Base-by-base conservation (phyloP, 805 yeast species). In the Saturnispora dispora region DNA sequence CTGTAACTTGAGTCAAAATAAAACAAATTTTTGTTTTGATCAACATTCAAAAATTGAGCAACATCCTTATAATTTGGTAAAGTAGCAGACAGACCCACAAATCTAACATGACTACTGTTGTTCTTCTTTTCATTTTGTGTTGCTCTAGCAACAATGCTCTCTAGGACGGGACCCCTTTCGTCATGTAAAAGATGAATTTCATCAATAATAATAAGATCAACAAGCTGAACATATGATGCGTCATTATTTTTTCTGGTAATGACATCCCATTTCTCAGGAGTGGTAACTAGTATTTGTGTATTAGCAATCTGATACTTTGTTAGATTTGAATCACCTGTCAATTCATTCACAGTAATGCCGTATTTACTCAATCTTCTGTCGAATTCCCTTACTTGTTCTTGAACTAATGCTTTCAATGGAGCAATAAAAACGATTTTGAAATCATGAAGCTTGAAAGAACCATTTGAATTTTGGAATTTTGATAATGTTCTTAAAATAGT, bases 201-300 rank as follows among this genome's bases (percentile, higher is more conserved):
- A 71, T 91, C 99, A 47, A 93, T 80, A 27, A 91, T 84, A 9
- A 91, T 67, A 22, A 91, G 72, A 40, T 78, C 75, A 1, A 88
- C 93, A 1, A 81, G 68, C 35, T 77, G 73, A 1, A 82, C 77
- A 58, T 82, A 83, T 23, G 84, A 77, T 2, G 79, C 71, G 53
- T 86, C 91, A 20, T 80, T 73, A 42, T 76, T 74, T 60, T 91
- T 91, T 69, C 99, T 76, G 0, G 96, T 90, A 15, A 90, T 83
- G 20, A 93, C 87, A 69, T 93, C 98, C 98, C 98, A 91, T 62
- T 90, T 91, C 63, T 93, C 99, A 0, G 98, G 98, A 0, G 99
- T 91, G 0, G 96, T 87, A 1, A 91, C 95, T 46, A 91, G 70
- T 5, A 91, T 67, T 59, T 91, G 96, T 0, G 96, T 85, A 43